Conservation (phyloP, 495 filamentous ascomycete genomes). For the Talaromyces trachyspermus region DNA sequence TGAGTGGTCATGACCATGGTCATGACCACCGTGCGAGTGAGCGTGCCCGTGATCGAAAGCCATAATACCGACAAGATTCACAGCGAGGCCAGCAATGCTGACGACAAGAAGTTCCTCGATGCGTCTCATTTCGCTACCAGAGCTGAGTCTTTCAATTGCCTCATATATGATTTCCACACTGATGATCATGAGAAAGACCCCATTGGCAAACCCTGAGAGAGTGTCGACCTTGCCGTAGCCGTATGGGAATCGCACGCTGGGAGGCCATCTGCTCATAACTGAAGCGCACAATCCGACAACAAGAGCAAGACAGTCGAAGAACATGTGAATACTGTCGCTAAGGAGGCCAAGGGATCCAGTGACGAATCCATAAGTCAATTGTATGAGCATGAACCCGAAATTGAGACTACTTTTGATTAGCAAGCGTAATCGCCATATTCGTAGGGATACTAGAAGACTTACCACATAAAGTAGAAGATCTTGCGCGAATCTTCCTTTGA, state of each 20-base stretch:
- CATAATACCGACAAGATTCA: constrained; percentile 87
- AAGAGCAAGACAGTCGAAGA: constrained; percentile 94
- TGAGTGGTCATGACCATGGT: constrained; percentile 60
- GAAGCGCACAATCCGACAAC: constrained; percentile 89
- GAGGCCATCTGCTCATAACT: constrained; percentile 95
- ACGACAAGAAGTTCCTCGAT: constrained; percentile 83
- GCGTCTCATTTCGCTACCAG: constrained; percentile 73
- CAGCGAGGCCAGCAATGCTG: constrained; percentile 71
- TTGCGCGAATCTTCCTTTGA: constrained; percentile 88
- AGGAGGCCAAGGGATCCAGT: constrained; percentile 91
- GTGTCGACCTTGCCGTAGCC: constrained; percentile 97
- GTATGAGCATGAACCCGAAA: constrained; percentile 89
- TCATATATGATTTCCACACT: constrained; percentile 96
- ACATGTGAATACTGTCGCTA: constrained; percentile 98
- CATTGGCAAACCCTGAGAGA: constrained; percentile 92
- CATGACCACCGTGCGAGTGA: constrained; percentile 49
- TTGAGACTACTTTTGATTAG: constrained; percentile 59
- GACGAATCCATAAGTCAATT: constrained; percentile 85
- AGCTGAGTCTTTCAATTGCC: constrained; percentile 75
- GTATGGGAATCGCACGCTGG: constrained; percentile 80
- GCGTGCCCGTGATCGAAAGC: constrained; percentile 69
- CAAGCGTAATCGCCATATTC: not conserved
- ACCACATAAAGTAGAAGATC: constrained; percentile 97
- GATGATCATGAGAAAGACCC: constrained; percentile 94
- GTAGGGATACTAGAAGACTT: constrained; percentile 23